Evolutionary conservation across 2,329 filamentous ascomycete species (phyloP).

Genomic region (Cercospora citrullina): DNA sequence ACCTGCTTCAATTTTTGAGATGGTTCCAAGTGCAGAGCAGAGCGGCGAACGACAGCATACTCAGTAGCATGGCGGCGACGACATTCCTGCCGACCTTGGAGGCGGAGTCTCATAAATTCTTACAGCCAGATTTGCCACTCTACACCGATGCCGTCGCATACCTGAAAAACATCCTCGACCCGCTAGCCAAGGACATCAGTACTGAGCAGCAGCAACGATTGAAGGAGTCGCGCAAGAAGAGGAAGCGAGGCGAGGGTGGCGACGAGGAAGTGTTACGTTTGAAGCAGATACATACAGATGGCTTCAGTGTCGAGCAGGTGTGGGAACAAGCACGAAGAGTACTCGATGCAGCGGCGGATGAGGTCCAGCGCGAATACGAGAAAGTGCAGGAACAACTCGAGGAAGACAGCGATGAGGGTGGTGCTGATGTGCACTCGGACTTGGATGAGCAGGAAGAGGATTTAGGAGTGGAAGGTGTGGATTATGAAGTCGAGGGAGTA

Average conservation of each 20-base stretch:
- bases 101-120: constrained; percentile 63
- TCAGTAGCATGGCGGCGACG: constrained; percentile 25
- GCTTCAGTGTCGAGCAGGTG: constrained; percentile 83
- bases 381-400: constrained; percentile 29
- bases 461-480: constrained; percentile 39
- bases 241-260: constrained; percentile 63
- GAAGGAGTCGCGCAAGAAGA: constrained; percentile 70
- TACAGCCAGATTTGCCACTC: constrained; percentile 69
- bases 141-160: constrained; percentile 69
- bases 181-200: constrained; percentile 71
- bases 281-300: constrained; percentile 79
- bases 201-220: constrained; percentile 69
- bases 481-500: constrained; percentile 38
- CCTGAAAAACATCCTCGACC: constrained; percentile 78
- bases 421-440: constrained; percentile 36
- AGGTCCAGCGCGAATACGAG: constrained; percentile 53
- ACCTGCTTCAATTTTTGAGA: constrained; percentile 11
- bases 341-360: constrained; percentile 62
- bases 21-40: background rate
- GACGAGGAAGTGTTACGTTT: constrained; percentile 65
- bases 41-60: background rate
- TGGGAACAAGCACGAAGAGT: constrained; percentile 92
- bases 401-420: constrained; percentile 8
- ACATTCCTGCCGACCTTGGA: constrained; percentile 28
- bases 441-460: constrained; percentile 34